Base-by-base conservation (phyloP, 1,139 yeast genomes). In the Kurtzmaniella quercitrusa region DNA sequence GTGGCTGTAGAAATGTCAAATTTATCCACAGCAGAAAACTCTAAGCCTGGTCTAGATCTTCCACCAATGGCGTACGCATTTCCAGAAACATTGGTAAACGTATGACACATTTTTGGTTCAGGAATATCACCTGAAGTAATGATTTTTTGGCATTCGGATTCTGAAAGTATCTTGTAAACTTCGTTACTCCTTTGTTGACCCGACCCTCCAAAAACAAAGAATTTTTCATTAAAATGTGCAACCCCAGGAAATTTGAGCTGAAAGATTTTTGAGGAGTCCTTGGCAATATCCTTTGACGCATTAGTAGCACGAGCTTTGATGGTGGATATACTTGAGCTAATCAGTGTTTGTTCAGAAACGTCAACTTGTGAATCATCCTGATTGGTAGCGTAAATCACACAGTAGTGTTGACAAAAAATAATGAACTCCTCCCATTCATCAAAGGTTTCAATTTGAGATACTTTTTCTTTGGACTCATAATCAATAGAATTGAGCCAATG, bases 361-460 rank as follows among this genome's bases (percentile, higher is more conserved):
- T 41, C 36, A 11, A 38, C 18, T n/a, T 4, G 15, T 6, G 35
- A 21, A 12, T 34, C 40, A 38, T 45, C 45, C n/a, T 47, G 46
- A 53, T 76, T 80, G 1, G 82, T 71, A 1, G 89, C 88, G 59
- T 84, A 89, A 3, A 83, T 67, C 28, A 84, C 68, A 33, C 82
- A 69, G 55, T 87, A 87, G 56, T 86, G 94, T 52, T 85, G 94
- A 49, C 89, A 81, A 55, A 85, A 87, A 15, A 84, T 59, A 22
- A 82, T 74, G 50, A 86, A 86, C 58, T 87, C 95, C 59, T 87
- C 95, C 80, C 87, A 77, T 60, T 87, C 95, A 56, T 87, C 95
- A 60, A 87, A 87, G 7, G 76, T 77, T 57, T 87, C 95, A 21
- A 83, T 71, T 2, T 57, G 44, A 12, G 68, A 70, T 15, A 87